Evolutionary conservation across 768 basidiomycete genomes (phyloP).

Genomic region (Hemileccinum impolitum): DNA sequence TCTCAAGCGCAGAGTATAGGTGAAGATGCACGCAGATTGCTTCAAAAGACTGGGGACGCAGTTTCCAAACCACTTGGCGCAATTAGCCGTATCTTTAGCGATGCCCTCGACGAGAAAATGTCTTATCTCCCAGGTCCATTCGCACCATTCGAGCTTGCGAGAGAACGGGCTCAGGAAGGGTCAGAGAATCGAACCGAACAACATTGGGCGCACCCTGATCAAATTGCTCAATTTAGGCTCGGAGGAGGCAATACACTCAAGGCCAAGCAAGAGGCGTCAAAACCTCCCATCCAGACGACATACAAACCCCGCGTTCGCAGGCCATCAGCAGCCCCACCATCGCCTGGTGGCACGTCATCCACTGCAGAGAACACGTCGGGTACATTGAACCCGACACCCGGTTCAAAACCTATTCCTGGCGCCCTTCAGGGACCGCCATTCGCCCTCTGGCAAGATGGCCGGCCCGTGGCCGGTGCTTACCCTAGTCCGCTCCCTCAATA

Average conservation of each 20-base stretch:
- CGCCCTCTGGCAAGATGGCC: conserved; percentile 44
- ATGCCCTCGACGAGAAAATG: conserved; percentile 72
- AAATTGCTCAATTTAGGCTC: conserved; percentile 25
- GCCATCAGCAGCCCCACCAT: conserved; percentile 41
- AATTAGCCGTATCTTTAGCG: conserved; percentile 83
- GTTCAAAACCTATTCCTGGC: conserved; percentile 34
- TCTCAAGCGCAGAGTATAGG: conserved; percentile 31
- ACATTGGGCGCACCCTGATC: conserved; percentile 43
- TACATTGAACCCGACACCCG: not conserved
- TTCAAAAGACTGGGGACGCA: conserved; percentile 88
- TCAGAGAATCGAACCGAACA: conserved; percentile 30
- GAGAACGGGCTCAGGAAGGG: conserved; percentile 44
- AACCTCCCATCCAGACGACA: conserved; percentile 53
- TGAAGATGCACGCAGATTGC: conserved; percentile 76
- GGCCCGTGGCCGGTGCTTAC: not conserved
- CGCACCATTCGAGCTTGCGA: conserved; percentile 61
- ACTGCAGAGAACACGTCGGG: conserved; percentile 48
- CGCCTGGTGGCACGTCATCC: conserved; percentile 16
- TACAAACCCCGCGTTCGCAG: conserved; percentile 72
- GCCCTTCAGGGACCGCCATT: conserved; percentile 48
- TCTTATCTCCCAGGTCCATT: conserved; percentile 67
- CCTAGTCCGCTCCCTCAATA: conserved; percentile 27
- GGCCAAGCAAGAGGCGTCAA: conserved; percentile 28
- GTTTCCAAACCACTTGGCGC: conserved; percentile 90
- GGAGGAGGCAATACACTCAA: conserved; percentile 39